phyloP scores from a whole-genome alignment of 352 stramenopile genomes.

The Phytophthora europaea region DNA sequence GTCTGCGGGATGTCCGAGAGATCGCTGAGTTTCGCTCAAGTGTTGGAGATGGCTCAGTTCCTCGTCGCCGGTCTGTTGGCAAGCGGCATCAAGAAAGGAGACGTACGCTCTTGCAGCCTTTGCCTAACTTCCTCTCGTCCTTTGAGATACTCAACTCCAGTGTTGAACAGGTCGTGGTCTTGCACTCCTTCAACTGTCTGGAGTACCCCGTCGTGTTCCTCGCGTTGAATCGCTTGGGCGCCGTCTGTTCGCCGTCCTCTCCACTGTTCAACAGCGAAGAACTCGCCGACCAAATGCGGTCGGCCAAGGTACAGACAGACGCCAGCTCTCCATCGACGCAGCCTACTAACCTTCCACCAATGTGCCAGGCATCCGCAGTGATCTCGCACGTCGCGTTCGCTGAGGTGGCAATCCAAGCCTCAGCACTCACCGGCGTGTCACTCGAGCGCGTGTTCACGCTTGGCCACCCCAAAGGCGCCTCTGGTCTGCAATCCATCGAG shows the following conservation, averaged over 20 bases:
- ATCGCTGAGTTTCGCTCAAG: slow-evolving; percentile 44
- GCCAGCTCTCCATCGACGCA: background rate
- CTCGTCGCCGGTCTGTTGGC: slow-evolving; percentile 44
- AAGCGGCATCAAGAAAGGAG: slow-evolving; percentile 50
- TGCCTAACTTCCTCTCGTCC: background rate
- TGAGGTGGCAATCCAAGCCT: slow-evolving; percentile 30
- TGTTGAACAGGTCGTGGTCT: slow-evolving; percentile 43
- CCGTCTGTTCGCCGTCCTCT: slow-evolving; percentile 51
- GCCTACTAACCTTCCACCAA: background rate
- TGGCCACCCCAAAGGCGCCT: slow-evolving; percentile 23
- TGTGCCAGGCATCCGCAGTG: slow-evolving; percentile 27
- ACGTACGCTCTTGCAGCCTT: slow-evolving; percentile 41
- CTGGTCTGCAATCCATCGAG: slow-evolving; percentile 38
- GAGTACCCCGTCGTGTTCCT: slow-evolving; percentile 60
- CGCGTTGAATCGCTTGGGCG: slow-evolving; percentile 50
- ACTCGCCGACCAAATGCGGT: slow-evolving; percentile 46
- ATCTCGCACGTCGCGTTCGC: slow-evolving; percentile 48
- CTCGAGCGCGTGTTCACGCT: slow-evolving; percentile 34
- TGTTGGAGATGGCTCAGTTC: slow-evolving; percentile 28
- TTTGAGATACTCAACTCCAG: background rate
- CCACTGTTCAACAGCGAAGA: slow-evolving; percentile 50
- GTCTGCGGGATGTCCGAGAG: slow-evolving; percentile 52
- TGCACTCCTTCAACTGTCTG: slow-evolving; percentile 68
- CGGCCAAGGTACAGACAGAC: slow-evolving; percentile 31
- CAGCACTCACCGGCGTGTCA: slow-evolving; percentile 15